Percentiles rank a stretch among this genome's conserved stretches.
These are phyloP conservation scores for Thelonectria blattea DNA, from an alignment of 2,329 filamentous ascomycete genomes.

Conservation along the genomic window DNA sequence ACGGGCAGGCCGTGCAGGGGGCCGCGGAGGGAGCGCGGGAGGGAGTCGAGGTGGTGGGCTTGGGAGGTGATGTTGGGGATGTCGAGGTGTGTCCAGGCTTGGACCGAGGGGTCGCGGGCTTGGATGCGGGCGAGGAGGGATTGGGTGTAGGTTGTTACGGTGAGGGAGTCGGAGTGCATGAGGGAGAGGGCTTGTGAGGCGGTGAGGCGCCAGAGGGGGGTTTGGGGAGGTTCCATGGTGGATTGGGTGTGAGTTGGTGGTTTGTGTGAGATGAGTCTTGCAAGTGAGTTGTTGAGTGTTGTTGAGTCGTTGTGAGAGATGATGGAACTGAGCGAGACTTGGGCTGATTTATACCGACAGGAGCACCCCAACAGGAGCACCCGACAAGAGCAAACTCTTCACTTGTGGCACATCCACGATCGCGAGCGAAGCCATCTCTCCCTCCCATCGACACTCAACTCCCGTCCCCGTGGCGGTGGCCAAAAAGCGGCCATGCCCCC, in stretches of 20 bases:
- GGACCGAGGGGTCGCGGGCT: constrained; percentile 50
- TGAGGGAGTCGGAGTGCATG: constrained; percentile 50
- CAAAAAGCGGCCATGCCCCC: not conserved
- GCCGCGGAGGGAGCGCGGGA: constrained; percentile 56
- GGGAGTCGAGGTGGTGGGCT: constrained; percentile 56
- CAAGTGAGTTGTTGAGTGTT: not conserved
- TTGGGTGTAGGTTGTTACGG: constrained; percentile 56
- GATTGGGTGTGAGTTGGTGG: too few species aligned
- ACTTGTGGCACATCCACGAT: not conserved
- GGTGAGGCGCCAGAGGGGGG: constrained; percentile 40
- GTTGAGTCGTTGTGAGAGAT: not conserved
- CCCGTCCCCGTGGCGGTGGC: not conserved
- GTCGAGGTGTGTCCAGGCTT: constrained; percentile 59
- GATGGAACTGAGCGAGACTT: not conserved
- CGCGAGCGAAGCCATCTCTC: too few species aligned
- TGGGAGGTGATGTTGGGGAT: constrained; percentile 52
- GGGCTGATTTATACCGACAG: not conserved
- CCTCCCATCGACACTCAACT: not conserved
- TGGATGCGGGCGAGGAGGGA: constrained; percentile 55
- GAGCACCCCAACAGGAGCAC: too few species aligned
- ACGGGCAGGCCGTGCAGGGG: constrained; percentile 64
- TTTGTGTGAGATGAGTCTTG: not conserved
- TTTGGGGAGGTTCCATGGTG: constrained; percentile 14
- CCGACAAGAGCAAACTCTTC: not conserved
- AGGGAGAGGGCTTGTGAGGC: constrained; percentile 51